Conservation (phyloP, 345 rosid genomes). For the Citropsis articulata region DNA sequence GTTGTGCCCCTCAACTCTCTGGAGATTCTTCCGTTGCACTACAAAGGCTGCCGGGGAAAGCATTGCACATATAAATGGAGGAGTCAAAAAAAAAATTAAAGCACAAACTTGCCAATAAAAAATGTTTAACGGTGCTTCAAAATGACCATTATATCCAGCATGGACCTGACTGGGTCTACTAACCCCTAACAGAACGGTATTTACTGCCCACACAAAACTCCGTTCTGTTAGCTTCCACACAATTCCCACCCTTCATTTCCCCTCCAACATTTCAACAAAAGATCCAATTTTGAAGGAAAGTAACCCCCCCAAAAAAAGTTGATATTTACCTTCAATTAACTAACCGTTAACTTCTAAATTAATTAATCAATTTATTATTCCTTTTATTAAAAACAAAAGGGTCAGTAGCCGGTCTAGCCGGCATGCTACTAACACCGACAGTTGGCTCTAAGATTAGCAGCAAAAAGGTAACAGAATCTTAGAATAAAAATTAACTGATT, state of each 20-base stretch:
- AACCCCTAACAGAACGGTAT: conserved; percentile 47
- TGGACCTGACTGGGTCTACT: conserved; percentile 38
- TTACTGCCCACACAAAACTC: conserved; percentile 28
- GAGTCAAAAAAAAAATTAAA: neutral
- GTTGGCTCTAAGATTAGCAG: conserved; percentile 16
- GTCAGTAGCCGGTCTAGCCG: conserved; percentile 24
- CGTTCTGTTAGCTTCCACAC: conserved; percentile 26
- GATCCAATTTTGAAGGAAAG: conserved; percentile 44
- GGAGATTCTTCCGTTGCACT: too few species aligned
- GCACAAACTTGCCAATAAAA: neutral
- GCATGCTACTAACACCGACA: conserved; percentile 27
- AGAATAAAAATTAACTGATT: conserved; percentile 1
- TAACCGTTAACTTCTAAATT: neutral
- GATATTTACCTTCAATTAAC: neutral
- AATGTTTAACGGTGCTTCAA: neutral
- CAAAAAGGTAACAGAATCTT: conserved; percentile 15
- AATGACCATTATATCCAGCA: neutral
- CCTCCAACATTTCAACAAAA: conserved; percentile 38
- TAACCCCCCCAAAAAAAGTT: conserved; percentile 15
- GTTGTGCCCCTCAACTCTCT: too few species aligned
- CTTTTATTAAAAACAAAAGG: neutral
- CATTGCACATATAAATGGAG: neutral
- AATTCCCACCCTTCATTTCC: conserved; percentile 35
- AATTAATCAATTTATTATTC: neutral
- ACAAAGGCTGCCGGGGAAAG: neutral